Evolutionary conservation across 2,329 filamentous ascomycete species (phyloP).

Genomic region (Scedosporium minutisporum): DNA sequence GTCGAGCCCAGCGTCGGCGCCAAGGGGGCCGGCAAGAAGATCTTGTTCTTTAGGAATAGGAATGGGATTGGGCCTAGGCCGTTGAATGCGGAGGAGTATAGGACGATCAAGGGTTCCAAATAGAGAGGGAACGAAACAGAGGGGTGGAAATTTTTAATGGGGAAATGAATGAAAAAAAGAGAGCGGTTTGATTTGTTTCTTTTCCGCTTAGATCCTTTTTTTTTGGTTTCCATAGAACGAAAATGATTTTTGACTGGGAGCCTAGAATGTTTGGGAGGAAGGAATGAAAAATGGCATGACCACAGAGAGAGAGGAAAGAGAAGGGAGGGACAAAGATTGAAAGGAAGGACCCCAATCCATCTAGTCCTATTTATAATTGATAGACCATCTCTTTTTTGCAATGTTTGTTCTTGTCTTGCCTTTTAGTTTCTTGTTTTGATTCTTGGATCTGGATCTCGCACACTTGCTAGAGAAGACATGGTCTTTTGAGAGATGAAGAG

Average conservation of each 20-base stretch:
- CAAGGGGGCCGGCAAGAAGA: slow-evolving; percentile 68
- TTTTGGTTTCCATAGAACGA: too few species aligned
- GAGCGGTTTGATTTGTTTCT: too few species aligned
- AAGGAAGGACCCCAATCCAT: too few species aligned
- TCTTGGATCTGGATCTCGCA: too few species aligned
- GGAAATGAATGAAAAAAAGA: background rate
- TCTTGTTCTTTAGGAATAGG: slow-evolving; percentile 90
- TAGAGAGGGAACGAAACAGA: background rate
- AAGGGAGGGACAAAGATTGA: too few species aligned
- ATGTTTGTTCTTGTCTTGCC: too few species aligned
- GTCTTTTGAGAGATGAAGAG: too few species aligned
- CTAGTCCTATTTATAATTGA: too few species aligned
- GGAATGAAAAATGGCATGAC: background rate
- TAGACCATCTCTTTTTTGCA: too few species aligned
- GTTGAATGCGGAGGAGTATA: slow-evolving; percentile 1
- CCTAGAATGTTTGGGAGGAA: background rate
- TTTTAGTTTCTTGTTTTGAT: too few species aligned
- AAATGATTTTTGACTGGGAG: background rate
- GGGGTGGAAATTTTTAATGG: background rate
- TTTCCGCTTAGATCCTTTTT: too few species aligned
- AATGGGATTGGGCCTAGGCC: slow-evolving; percentile 67
- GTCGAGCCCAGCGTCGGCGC: slow-evolving; percentile 85
- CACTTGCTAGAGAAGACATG: too few species aligned
- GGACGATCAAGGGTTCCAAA: background rate
- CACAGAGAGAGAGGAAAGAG: background rate